A percentile compares a stretch with the other conserved stretches of the same genome.
Conservation (phyloP, 371 early-diverging fungal species). For the Smittium mucronatum region DNA sequence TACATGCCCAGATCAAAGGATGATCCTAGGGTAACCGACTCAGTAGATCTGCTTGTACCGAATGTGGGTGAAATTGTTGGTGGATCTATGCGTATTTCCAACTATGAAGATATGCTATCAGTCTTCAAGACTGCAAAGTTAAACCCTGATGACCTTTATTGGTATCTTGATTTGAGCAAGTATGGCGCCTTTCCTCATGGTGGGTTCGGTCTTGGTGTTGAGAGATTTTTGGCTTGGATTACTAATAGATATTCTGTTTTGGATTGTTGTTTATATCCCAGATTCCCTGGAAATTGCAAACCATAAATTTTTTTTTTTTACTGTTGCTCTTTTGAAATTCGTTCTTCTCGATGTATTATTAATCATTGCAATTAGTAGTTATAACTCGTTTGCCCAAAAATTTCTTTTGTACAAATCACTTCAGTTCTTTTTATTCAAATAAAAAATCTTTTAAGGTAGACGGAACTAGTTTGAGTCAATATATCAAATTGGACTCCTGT, state of each 20-base stretch:
- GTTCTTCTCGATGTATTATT: background rate
- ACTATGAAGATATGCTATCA: conserved; percentile 79
- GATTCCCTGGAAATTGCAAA: conserved; percentile 81
- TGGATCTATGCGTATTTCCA: conserved; percentile 97
- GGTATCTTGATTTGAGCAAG: conserved; percentile 98
- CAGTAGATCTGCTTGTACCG: conserved; percentile 98
- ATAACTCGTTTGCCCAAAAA: too few species aligned
- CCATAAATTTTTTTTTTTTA: conserved; percentile 41
- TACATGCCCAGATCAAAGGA: conserved; percentile 93
- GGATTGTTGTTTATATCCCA: conserved; percentile 92
- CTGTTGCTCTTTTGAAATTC: background rate
- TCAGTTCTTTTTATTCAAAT: too few species aligned
- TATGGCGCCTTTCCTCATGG: conserved; percentile 98
- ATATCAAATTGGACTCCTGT: too few species aligned
- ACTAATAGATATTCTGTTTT: conserved; percentile 87
- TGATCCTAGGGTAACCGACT: conserved; percentile 82
- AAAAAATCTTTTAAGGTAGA: too few species aligned
- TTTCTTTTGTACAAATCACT: too few species aligned
- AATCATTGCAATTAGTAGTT: too few species aligned
- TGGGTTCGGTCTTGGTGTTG: conserved; percentile 99
- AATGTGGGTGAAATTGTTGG: conserved; percentile 99
- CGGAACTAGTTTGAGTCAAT: too few species aligned
- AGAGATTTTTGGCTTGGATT: conserved; percentile 97
- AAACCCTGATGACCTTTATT: conserved; percentile 95
- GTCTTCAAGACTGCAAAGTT: conserved; percentile 96